Evolutionary conservation across 2,329 filamentous ascomycete species (phyloP), one percentile per base, ranked within the genome.

Genomic region (Alternaria tenuissima): DNA sequence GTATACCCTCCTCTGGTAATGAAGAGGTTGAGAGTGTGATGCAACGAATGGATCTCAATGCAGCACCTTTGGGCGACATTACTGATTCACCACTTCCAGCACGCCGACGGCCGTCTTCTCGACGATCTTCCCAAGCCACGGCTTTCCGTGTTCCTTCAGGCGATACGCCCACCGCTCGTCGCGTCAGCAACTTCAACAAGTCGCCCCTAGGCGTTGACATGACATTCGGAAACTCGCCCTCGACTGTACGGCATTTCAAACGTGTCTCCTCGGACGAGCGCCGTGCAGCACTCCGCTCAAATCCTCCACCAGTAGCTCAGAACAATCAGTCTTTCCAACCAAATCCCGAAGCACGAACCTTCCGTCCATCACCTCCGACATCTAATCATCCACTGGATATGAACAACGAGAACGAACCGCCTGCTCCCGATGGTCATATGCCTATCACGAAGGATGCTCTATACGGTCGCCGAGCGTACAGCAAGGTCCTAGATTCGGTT

Each of bases 211-310:
- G 93, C 56, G 86, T 95, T 2, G 93, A 98, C 72, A 89, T 96
- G 83, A 96, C 91, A 6, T 98, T 96, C 79, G 95, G 94, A 52
- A 98, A 98, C 78, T 91, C 90, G 7, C 92, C 92, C 1, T 97
- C 94, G 1, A 97, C 94, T 16, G 92, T 96, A 67, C 90, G 94
- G 55, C 89, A 96, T 53, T 98, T 97, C 82, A 91, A 92, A 65
- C 88, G 94, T 24, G 93, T 96, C 1, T 95, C 94, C 0, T 91
- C 92, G 70, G 76, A 82, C 83, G 75, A 78, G 51, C 72, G 74
- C 20, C 70, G 74, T 32, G 65, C 67, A 39, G 74, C 75, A 14
- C 66, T 74, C 16, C 69, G 64, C 28, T 76, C 76, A 6, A 78
- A 77, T 51, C 71, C 74, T 24, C 59, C 70, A 0, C 54, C 52